phyloP scores from a whole-genome alignment of 2,329 filamentous ascomycete species.

The Arachnopeziza araneosa region DNA sequence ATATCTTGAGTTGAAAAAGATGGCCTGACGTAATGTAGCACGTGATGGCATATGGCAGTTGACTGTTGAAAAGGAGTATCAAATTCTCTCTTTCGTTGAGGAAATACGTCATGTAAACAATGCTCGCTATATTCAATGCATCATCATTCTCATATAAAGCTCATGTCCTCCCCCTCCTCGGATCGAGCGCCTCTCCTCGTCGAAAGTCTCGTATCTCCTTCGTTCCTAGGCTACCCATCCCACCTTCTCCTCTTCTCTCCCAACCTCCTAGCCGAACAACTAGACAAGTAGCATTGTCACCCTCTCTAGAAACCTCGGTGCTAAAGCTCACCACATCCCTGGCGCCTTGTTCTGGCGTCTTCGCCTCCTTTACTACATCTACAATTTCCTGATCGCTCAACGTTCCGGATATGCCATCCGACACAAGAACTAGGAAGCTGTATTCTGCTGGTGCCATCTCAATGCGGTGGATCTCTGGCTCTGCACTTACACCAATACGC shows the following conservation, averaged over 20 bases:
- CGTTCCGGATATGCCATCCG: constrained; percentile 82
- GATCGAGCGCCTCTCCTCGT: constrained; percentile 74
- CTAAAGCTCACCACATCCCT: constrained; percentile 78
- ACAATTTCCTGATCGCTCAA: constrained; percentile 92
- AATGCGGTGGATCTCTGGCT: constrained; percentile 78
- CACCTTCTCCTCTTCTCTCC: constrained; percentile 74
- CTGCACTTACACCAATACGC: constrained; percentile 87
- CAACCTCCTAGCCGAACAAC: constrained; percentile 63
- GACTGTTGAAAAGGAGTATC: background rate
- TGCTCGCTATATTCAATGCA: background rate
- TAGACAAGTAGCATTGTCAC: constrained; percentile 65
- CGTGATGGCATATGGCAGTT: background rate
- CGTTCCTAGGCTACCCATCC: constrained; percentile 81
- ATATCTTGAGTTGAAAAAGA: background rate
- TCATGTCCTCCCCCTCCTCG: constrained; percentile 52
- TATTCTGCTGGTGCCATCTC: constrained; percentile 81
- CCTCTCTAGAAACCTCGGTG: constrained; percentile 62
- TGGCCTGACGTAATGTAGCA: constrained; percentile 5
- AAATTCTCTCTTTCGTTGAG: background rate
- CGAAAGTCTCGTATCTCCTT: constrained; percentile 87
- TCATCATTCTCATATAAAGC: background rate
- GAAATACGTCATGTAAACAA: background rate
- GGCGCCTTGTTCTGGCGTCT: constrained; percentile 81
- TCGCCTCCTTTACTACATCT: constrained; percentile 89
- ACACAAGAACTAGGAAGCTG: constrained; percentile 81